phyloP scores from a whole-genome alignment of 192 early-diverging fungal species.

The Chytriomyces sp. region DNA sequence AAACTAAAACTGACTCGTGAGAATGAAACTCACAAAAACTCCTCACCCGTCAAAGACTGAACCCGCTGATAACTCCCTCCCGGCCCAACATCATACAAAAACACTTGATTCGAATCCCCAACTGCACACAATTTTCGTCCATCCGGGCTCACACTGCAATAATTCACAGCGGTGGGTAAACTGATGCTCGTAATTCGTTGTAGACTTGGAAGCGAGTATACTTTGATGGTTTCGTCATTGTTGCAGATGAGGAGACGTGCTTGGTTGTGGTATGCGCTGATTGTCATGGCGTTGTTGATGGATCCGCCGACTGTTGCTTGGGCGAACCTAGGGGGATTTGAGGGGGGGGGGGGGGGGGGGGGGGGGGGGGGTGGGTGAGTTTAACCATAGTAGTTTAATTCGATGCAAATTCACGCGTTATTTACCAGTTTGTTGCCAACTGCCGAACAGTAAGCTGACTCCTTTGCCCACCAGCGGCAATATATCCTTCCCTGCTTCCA shows the following conservation, averaged over 20 bases:
- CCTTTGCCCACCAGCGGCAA: conserved; percentile 91
- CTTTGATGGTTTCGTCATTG: conserved; percentile 93
- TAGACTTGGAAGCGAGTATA: conserved; percentile 82
- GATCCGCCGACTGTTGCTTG: conserved; percentile 67
- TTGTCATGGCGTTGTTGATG: conserved; percentile 88
- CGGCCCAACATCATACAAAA: conserved; percentile 78
- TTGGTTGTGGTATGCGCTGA: conserved; percentile 59
- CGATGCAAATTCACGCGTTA: conserved; percentile 12
- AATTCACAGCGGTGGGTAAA: conserved; percentile 90
- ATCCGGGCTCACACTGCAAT: conserved; percentile 90
- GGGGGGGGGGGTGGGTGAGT: too few relatives aligned
- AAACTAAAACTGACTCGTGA: background rate
- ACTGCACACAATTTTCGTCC: conserved; percentile 90
- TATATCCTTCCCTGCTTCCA: conserved; percentile 69
- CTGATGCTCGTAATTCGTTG: conserved; percentile 74
- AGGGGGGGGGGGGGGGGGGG: background rate
- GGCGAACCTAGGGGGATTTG: conserved; percentile 41
- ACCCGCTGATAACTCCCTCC: conserved; percentile 72
- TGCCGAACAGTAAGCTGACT: conserved; percentile 81
- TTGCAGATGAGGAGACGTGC: conserved; percentile 87
- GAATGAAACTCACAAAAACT: too few relatives aligned
- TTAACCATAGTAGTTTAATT: too few relatives aligned
- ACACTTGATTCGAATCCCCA: conserved; percentile 86
- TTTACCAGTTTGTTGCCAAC: conserved; percentile 65
- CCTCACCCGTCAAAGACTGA: conserved; percentile 72